Base-by-base conservation (phyloP, 2,329 filamentous ascomycete species). In the Leptoxyphium fumago region DNA sequence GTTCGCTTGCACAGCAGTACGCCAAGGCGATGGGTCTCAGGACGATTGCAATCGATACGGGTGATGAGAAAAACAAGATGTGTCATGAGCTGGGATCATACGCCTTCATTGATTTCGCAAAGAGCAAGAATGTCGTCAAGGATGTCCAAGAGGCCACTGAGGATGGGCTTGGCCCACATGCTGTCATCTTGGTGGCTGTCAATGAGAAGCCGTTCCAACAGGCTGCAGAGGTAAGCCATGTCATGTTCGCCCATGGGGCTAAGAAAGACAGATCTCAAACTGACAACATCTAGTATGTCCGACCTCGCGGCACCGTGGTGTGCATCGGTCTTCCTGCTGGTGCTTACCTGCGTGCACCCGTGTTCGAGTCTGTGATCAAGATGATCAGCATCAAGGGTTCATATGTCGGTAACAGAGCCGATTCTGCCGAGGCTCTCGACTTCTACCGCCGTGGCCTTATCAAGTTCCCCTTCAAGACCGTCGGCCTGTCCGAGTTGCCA, bases 121-220 rank as follows among this genome's bases (percentile, higher is more conserved):
- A 68, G 46, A 78, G 76, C 61, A 77, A 80, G 64, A 81, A 94
- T 65, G 65, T 95, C 21, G 82, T 94, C 54, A 76, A 77, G 53
- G 85, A 93, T 52, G 88, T 95, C 51, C 84, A 87, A 70, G 78
- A 77, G 40, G 80, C 80, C 26, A 93, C 85, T 1, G 67, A 76
- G 26, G 86, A 89, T 55, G 84, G 84, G 15, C 74, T 85, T 13
- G 89, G 89, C 43, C 87, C 88, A 5, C 83, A 94, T 57, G 88
- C 86, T 34, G 87, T 89, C 48, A 72, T 95, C 52, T 73, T 95
- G 39, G 77, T 95, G 48, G 88, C 89, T 48, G 87, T 85, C 43
- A 76, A 72, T 55, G 88, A 95, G 74, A 85, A 82, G 71, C 89
- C 89, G 43, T 95, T 95, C 79, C 86, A 94, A 69, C 88, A 95